Base-by-base conservation (phyloP, 2,329 filamentous ascomycete genomes). In the Fusarium torreyae region DNA sequence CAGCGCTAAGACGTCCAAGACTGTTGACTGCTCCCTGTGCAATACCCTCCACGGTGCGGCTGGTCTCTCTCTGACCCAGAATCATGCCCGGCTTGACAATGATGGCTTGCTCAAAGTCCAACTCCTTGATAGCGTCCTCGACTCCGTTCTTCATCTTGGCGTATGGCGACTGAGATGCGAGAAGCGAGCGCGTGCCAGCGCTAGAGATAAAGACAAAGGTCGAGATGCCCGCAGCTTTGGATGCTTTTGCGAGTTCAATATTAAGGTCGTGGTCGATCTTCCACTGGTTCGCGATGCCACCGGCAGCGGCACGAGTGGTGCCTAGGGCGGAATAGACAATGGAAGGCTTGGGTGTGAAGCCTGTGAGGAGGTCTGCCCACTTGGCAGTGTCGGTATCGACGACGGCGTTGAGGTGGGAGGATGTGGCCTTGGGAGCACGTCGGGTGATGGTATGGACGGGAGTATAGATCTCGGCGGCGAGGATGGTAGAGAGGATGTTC, bases 231-330 rank as follows among this genome's bases (percentile, higher is more conserved):
- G 90, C 88, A 6, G 86, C 86, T 76, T 91, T 93, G 43, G 94
- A 93, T 0, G 91, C 89, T 64, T 87, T 86, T 5, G 93, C 94
- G 24, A 97, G 85, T 69, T 91, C 90, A 49, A 97, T 79, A 80
- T 97, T 97, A 44, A 97, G 84, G 76, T 96, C 94, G 77, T 94
- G 88, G 81, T 98, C 95, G 69, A 98, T 92, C 76, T 92, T 92
- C 82, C 93, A 92, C 81, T 98, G 95, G 66, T 90, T 89, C 28
- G 89, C 91, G 69, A 97, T 82, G 59, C 91, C 85, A 65, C 94
- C 94, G 1, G 94, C 94, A 14, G 86, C 85, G 0, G 84, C 91
- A 49, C 89, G 88, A 1, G 94, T 98, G 4, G 94, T 97, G 60
- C 91, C 95, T 1, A 98, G 86, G 2, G 88, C 88, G 3, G 92